Evolutionary conservation across 352 stramenopile genomes (phyloP).

Genomic region (Phytophthora macrochlamydospora): DNA sequence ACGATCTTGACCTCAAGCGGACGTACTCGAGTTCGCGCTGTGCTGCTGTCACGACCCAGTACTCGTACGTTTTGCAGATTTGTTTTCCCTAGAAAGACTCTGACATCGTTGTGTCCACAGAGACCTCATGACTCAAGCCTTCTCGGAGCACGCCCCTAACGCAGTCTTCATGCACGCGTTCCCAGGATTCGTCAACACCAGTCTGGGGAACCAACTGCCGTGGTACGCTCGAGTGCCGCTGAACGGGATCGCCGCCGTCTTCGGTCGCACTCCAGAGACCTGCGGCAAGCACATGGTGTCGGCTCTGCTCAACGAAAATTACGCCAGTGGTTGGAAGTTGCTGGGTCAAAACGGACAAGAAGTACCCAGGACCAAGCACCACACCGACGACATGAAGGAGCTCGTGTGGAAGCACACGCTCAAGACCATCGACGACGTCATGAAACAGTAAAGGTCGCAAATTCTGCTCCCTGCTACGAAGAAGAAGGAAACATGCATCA

Average conservation of each 20-base stretch:
- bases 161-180: constrained; percentile 13
- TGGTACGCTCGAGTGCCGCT: constrained; percentile 3
- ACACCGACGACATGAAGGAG: constrained; percentile 12
- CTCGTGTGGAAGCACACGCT: constrained; percentile 13
- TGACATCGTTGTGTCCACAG: background rate
- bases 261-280: constrained; percentile 2
- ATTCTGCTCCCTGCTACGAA: background rate
- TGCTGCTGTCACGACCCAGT: background rate
- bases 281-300: background rate
- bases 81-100: too few relatives aligned
- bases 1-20: constrained; percentile 11
- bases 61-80: constrained; percentile 1
- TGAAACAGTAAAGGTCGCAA: constrained; percentile 2
- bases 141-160: constrained; percentile 4
- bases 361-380: constrained; percentile 8
- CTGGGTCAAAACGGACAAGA: constrained; percentile 3
- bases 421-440: constrained; percentile 5
- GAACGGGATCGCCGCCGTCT: background rate
- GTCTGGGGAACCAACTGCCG: background rate
- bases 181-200: constrained; percentile 9
- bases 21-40: background rate
- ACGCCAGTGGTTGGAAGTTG: constrained; percentile 7
- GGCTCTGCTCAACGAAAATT: constrained; percentile 2
- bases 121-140: constrained; percentile 11
- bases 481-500: background rate